Percentiles rank a stretch among this genome's conserved stretches.
These are phyloP conservation scores for Dothiorella sarmentorum DNA, from an alignment of 2,329 filamentous ascomycete species.

Conservation along the genomic window DNA sequence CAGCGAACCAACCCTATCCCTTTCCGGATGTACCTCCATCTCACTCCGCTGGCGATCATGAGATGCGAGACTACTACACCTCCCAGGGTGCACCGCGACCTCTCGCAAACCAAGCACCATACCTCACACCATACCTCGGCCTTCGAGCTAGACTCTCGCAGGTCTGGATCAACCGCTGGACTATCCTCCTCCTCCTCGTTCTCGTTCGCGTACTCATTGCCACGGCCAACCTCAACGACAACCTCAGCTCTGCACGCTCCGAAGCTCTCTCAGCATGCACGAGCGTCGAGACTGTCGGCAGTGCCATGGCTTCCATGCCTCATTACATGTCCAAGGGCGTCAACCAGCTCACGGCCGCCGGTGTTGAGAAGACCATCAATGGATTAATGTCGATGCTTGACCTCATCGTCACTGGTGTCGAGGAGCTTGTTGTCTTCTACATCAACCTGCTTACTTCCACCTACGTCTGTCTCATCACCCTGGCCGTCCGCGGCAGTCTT, in stretches of 20 bases:
- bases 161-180: constrained; percentile 98
- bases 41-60: constrained; percentile 59
- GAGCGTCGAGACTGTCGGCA: constrained; percentile 88
- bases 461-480: constrained; percentile 83
- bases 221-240: constrained; percentile 66
- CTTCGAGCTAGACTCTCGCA: constrained; percentile 87
- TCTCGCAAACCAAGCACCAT: constrained; percentile 60
- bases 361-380: constrained; percentile 75
- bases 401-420: constrained; percentile 76
- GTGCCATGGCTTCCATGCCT: constrained; percentile 96
- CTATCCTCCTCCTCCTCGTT: constrained; percentile 80
- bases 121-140: constrained; percentile 86
- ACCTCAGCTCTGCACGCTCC: constrained; percentile 70
- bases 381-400: constrained; percentile 76
- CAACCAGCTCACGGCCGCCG: constrained; percentile 77
- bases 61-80: constrained; percentile 59
- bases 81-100: constrained; percentile 54
- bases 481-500: constrained; percentile 75
- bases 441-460: constrained; percentile 89
- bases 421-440: constrained; percentile 84
- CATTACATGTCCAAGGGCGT: constrained; percentile 88
- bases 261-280: constrained; percentile 88
- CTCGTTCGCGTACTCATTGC: constrained; percentile 77
- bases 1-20: constrained; percentile 52
- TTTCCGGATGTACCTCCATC: constrained; percentile 56